Evolutionary conservation across 2,329 filamentous ascomycete genomes (phyloP).

Genomic region (Arthrobotrys sphaeroides): DNA sequence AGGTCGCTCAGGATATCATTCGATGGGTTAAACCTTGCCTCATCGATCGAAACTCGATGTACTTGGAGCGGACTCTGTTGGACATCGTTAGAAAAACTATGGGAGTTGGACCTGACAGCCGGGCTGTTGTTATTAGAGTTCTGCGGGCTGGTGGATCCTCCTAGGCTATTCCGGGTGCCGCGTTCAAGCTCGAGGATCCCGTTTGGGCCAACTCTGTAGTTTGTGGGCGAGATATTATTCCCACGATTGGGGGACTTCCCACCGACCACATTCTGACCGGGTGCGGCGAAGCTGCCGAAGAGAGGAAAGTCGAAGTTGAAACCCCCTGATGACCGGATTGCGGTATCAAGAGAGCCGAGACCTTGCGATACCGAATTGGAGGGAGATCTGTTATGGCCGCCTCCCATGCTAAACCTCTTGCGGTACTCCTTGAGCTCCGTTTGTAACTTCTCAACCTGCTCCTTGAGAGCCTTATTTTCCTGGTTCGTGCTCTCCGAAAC

Average conservation of each 20-base stretch:
- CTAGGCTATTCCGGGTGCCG: constrained; percentile 12
- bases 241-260: constrained; percentile 41
- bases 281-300: constrained; percentile 74
- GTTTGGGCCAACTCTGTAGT: constrained; percentile 44
- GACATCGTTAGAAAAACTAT: constrained; percentile 58
- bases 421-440: constrained; percentile 88
- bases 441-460: constrained; percentile 88
- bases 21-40: constrained; percentile 42
- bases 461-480: constrained; percentile 83
- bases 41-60: constrained; percentile 45
- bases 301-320: constrained; percentile 97
- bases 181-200: constrained; percentile 48
- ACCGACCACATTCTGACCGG: constrained; percentile 38
- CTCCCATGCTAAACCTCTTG: constrained; percentile 75
- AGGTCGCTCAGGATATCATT: constrained; percentile 61
- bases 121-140: constrained; percentile 58
- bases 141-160: constrained; percentile 30
- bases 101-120: constrained; percentile 61
- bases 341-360: constrained; percentile 59
- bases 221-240: constrained; percentile 37
- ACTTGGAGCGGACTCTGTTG: constrained; percentile 46
- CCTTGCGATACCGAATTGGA: constrained; percentile 64
- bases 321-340: constrained; percentile 55
- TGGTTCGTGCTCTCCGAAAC: constrained; percentile 81
- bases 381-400: constrained; percentile 64